These are phyloP conservation scores for Apiotrichum gracile DNA, from an alignment of 1,284 basidiomycete species.

Conservation along the genomic window DNA sequence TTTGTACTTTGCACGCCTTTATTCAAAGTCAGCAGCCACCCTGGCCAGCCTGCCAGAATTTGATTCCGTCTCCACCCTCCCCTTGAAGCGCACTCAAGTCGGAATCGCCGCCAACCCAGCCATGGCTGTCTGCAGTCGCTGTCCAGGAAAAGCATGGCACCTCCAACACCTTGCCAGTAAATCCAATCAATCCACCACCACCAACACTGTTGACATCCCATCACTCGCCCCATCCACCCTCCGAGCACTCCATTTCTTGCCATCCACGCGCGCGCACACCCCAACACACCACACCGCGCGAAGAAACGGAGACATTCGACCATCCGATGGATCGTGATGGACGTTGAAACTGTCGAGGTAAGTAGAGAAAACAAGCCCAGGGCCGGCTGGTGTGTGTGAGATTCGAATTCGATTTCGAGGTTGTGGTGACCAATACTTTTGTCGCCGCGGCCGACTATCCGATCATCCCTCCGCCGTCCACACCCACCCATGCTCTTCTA, in stretches of 20 bases:
- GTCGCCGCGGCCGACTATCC: no score
- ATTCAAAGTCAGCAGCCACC: no score
- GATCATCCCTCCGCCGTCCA: neutral
- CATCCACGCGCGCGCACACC: neutral
- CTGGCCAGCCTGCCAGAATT: no score
- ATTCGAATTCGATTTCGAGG: neutral
- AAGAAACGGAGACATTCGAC: conserved; percentile 3
- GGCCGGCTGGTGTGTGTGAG: no score
- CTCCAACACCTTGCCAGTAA: neutral
- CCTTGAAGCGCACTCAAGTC: no score
- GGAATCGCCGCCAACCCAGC: no score
- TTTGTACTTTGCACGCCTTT: no score
- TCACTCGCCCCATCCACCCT: neutral
- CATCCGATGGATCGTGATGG: conserved; percentile 19
- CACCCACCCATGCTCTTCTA: neutral
- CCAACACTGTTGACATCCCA: neutral
- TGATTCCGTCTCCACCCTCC: no score
- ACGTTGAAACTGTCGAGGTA: conserved; percentile 21
- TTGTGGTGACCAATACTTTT: no score
- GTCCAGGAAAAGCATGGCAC: neutral
- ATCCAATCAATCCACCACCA: neutral
- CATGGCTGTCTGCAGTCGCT: no score
- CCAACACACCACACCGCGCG: neutral
- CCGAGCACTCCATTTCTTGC: neutral
- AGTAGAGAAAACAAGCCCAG: neutral